Percentiles rank a stretch among this genome's conserved stretches.
Evolutionary conservation across 179 eudicot species (phyloP).

Genomic region (Vitellaria paradoxa): DNA sequence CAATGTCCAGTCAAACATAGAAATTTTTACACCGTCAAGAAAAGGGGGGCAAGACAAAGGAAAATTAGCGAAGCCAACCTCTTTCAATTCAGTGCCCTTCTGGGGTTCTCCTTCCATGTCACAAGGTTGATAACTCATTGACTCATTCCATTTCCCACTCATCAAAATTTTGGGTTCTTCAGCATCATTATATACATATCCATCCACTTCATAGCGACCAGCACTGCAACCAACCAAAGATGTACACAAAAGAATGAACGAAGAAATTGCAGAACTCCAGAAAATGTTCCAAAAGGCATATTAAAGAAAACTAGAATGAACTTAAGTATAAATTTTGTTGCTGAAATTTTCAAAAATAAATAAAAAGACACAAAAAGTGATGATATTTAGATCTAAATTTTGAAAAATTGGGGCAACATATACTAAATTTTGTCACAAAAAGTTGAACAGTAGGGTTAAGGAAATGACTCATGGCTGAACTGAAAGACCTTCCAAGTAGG

Average conservation of each 20-base stretch:
- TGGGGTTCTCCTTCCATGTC: conserved; percentile 95
- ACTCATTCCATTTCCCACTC: conserved; percentile 96
- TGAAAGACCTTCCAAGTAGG: neutral
- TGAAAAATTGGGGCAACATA: conserved; percentile 5
- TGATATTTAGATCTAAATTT: neutral
- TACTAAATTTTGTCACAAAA: neutral
- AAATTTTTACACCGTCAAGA: conserved; percentile 9
- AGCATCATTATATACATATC: conserved; percentile 86
- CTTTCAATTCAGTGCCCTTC: conserved; percentile 84
- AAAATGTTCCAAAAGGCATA: neutral
- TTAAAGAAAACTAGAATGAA: neutral
- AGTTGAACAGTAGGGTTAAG: neutral
- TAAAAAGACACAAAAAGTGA: no score
- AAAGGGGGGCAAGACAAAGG: conserved; percentile 1
- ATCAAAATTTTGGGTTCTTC: conserved; percentile 96
- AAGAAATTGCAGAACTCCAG: neutral
- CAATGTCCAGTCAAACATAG: neutral
- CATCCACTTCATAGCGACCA: conserved; percentile 97
- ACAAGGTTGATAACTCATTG: conserved; percentile 90
- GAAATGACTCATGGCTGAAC: neutral
- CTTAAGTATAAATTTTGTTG: neutral
- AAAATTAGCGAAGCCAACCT: conserved; percentile 42
- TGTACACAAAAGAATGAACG: neutral
- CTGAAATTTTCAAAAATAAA: neutral
- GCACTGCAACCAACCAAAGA: conserved; percentile 45